Evolutionary conservation across 164 flowering plant species (phyloP).

Genomic region (Vitis rotundifolia): DNA sequence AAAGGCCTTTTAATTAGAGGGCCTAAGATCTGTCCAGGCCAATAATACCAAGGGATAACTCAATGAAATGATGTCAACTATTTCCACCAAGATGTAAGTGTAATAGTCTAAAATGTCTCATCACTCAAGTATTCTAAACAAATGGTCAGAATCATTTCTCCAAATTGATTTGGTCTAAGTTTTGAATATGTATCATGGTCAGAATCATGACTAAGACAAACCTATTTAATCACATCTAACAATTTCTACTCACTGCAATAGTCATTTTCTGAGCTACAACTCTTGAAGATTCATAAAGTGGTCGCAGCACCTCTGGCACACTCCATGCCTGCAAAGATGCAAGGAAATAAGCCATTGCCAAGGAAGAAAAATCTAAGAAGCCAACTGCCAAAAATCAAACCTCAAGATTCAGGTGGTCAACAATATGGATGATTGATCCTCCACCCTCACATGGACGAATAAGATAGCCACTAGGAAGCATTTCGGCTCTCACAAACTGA

Average conservation of each 20-base stretch:
- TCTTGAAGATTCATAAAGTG: slow-evolving; percentile 89
- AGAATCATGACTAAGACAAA: not conserved
- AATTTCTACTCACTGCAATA: slow-evolving; percentile 64
- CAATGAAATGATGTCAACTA: not conserved
- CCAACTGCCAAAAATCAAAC: slow-evolving; percentile 27
- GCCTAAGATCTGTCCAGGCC: not conserved
- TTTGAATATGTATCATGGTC: not conserved
- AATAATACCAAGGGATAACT: not conserved
- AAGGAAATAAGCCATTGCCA: slow-evolving; percentile 1
- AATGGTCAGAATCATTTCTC: not conserved
- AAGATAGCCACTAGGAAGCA: slow-evolving; percentile 92
- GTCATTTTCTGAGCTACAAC: slow-evolving; percentile 91
- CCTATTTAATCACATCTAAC: not conserved
- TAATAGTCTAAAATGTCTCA: too few species aligned
- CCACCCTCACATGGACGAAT: slow-evolving; percentile 95
- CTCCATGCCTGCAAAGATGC: slow-evolving; percentile 66
- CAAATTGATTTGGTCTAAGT: not conserved
- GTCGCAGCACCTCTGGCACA: slow-evolving; percentile 87
- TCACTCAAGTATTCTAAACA: not conserved
- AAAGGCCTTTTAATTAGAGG: not conserved
- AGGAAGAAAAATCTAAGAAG: not conserved
- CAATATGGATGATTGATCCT: slow-evolving; percentile 90
- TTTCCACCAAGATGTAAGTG: too few species aligned
- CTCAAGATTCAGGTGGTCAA: slow-evolving; percentile 92
- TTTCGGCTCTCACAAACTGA: slow-evolving; percentile 85